Evolutionary conservation across 2,329 filamentous ascomycete species (phyloP).

Genomic region (Pseudopithomyces chartarum): DNA sequence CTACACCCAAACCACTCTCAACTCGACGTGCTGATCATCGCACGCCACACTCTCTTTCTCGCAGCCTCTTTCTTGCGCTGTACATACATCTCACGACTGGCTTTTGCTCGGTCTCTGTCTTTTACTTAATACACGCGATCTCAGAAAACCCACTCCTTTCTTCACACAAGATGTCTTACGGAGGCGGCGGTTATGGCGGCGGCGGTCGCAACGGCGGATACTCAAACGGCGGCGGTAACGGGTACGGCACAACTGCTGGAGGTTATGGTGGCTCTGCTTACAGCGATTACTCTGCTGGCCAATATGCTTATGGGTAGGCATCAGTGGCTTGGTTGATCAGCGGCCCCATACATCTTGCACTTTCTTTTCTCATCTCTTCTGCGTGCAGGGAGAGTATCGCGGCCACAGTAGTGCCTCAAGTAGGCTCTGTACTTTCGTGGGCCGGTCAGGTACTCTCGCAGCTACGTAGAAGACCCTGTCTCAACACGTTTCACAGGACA

Average conservation of each 20-base stretch:
- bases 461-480: conserved; percentile 35
- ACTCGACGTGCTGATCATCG: conserved; percentile 22
- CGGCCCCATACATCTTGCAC: conserved; percentile 33
- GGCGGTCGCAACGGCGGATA: conserved; percentile 55
- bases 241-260: conserved; percentile 53
- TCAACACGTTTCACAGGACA: conserved; percentile 10
- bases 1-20: conserved; percentile 1
- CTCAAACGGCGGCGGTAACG: conserved; percentile 52
- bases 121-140: conserved; percentile 18
- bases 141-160: conserved; percentile 36
- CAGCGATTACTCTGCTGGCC: conserved; percentile 54
- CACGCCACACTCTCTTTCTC: conserved; percentile 28
- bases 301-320: conserved; percentile 51
- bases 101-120: conserved; percentile 29
- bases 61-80: conserved; percentile 22
- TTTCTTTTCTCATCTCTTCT: conserved; percentile 35
- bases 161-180: conserved; percentile 70
- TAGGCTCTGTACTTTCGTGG: conserved; percentile 27
- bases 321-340: conserved; percentile 41
- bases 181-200: conserved; percentile 49
- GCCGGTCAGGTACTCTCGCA: conserved; percentile 33
- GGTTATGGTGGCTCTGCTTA: conserved; percentile 53
- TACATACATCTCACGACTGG: conserved; percentile 24
- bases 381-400: conserved; percentile 34
- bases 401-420: conserved; percentile 28